Evolutionary conservation across 371 early-diverging fungal genomes (phyloP), one percentile per base, ranked within the genome.

Genomic region (Gilbertella persicaria): DNA sequence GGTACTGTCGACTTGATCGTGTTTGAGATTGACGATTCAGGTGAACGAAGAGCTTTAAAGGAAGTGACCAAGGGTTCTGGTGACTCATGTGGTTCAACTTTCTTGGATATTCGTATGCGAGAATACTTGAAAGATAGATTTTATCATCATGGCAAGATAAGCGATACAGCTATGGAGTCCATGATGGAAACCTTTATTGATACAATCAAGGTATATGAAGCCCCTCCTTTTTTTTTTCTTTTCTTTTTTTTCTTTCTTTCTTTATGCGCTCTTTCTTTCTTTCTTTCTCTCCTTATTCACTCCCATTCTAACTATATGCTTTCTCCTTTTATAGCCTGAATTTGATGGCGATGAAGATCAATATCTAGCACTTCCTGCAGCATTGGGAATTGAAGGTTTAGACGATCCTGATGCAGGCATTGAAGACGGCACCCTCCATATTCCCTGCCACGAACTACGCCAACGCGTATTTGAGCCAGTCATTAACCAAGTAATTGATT

Each of bases 1-100:
- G 83, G 85, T 48, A 84, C 85, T 4, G 83, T 84, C 1, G 85
- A 84, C 64, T 46, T 84, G 49, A 82, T 77, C 47, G 76, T 72
- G 14, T 70, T 75, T 53, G 73, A 72, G 50, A 70, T 72, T 55
- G 76, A 75, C 45, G 73, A 71, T 52, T 69, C 70, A 25, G 64
- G 67, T 19, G 54, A 60, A 33, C 55, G 69, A 51, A 64, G 74
- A 49, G 67, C 77, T 16, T 59, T 79, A 21, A 71, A 75, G 50
- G 80, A 79, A 62, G 74, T 79, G 20, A 78, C 80, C 14, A 74
- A 75, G 55, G 77, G 82, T 45, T 65, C 63, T 42, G 82, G 82
- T 56, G 80, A 75, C 41, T 71, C 73, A 37, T 82, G 82, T 54
- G 82, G 82, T 29, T 78, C 79, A 8, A 76, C 75, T 14, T 82